A percentile compares a stretch with the other conserved stretches of the same genome.
These are phyloP conservation scores for Aspergillus saccharolyticus DNA, from an alignment of 495 filamentous ascomycete genomes.

Conservation along the genomic window DNA sequence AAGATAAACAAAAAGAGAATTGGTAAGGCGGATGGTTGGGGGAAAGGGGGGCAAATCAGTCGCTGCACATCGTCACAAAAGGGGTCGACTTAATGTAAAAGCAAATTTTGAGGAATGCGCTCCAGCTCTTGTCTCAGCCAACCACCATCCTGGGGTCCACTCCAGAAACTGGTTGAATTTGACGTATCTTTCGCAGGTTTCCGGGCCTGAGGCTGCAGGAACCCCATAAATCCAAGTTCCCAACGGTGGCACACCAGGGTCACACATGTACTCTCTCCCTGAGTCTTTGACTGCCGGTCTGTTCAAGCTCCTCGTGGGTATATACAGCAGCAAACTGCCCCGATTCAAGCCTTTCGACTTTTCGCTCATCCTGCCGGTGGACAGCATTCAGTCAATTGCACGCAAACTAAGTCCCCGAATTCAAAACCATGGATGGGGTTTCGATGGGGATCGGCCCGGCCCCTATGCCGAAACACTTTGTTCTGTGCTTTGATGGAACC, in stretches of 20 bases:
- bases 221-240: conserved; percentile 5
- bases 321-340: neutral
- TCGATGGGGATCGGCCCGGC: conserved; percentile 12
- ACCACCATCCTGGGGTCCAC: conserved; percentile 7
- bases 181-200: conserved; percentile 20
- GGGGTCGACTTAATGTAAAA: neutral
- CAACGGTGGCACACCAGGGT: conserved; percentile 1
- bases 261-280: neutral
- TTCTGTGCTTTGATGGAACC: conserved; percentile 87
- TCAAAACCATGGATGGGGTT: conserved; percentile 16
- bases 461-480: conserved; percentile 48
- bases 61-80: neutral
- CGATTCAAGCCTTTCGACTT: neutral
- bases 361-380: neutral
- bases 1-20: neutral
- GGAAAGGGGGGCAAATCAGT: neutral
- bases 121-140: neutral
- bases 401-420: neutral
- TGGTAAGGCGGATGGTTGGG: neutral
- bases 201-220: conserved; percentile 19
- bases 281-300: neutral
- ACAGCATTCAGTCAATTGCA: neutral
- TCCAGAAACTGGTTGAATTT: conserved; percentile 10
- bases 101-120: neutral
- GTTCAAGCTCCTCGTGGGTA: too few species aligned